Evolutionary conservation across 352 stramenopile genomes (phyloP).

Genomic region (Phytophthora megakarya): DNA sequence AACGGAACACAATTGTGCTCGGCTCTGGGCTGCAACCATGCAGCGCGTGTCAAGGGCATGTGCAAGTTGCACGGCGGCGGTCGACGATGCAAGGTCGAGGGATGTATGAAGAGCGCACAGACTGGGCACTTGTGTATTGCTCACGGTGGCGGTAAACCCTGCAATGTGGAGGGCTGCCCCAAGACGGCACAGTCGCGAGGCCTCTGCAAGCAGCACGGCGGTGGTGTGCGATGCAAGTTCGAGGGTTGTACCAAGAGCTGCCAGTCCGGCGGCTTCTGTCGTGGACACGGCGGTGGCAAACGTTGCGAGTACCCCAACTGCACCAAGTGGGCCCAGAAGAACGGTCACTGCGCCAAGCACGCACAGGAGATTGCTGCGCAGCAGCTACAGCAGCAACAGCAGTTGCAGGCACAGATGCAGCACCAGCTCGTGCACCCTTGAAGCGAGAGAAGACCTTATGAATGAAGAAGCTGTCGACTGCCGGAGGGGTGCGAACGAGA

Average conservation of each 20-base stretch:
- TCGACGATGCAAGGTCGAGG: conserved; percentile 83
- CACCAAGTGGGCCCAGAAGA: conserved; percentile 89
- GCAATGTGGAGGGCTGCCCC: conserved; percentile 81
- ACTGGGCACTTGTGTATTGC: conserved; percentile 86
- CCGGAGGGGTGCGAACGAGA: conserved; percentile 12
- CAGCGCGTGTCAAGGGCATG: conserved; percentile 82
- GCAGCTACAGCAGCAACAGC: conserved; percentile 51
- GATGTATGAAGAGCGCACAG: conserved; percentile 88
- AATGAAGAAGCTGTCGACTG: conserved; percentile 27
- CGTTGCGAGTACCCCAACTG: conserved; percentile 85
- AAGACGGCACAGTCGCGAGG: conserved; percentile 88
- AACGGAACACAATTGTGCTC: conserved; percentile 73
- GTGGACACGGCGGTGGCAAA: conserved; percentile 83
- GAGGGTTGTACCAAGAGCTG: conserved; percentile 89
- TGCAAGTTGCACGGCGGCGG: conserved; percentile 86
- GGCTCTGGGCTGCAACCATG: conserved; percentile 78
- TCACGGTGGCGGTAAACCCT: conserved; percentile 84
- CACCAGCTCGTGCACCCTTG: conserved; percentile 48
- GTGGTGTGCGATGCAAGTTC: conserved; percentile 86
- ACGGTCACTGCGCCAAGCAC: conserved; percentile 87
- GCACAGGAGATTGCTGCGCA: conserved; percentile 80
- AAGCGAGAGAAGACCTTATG: conserved; percentile 11
- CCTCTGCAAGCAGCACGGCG: conserved; percentile 85
- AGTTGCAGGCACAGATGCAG: conserved; percentile 44
- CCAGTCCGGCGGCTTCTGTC: conserved; percentile 85